Percentiles rank a stretch among this genome's conserved stretches.
These are phyloP conservation scores for Debaryomyces fabryi DNA, from an alignment of 1,139 yeast species.

Conservation along the genomic window DNA sequence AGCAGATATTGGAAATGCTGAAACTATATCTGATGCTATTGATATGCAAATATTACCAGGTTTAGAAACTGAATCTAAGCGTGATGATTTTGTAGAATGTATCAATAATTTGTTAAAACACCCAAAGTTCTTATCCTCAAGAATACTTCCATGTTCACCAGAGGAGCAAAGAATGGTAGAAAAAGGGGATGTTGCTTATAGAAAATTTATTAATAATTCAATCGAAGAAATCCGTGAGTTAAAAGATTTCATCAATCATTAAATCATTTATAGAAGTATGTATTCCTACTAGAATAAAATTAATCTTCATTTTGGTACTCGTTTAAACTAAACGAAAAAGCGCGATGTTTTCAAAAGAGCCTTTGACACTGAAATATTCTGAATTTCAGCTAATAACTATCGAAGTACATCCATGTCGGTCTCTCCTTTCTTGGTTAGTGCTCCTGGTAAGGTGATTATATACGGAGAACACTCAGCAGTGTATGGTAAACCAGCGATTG, in stretches of 20 bases:
- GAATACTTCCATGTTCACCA: slow-evolving; percentile 61
- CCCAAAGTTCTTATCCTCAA: slow-evolving; percentile 77
- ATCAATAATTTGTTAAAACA: slow-evolving; percentile 77
- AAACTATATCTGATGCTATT: slow-evolving; percentile 21
- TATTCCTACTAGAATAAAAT: not conserved
- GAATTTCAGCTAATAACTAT: not conserved
- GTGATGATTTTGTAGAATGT: slow-evolving; percentile 58
- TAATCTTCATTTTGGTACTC: not conserved
- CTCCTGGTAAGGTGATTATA: slow-evolving; percentile 95
- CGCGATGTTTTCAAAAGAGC: not conserved
- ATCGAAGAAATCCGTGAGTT: slow-evolving; percentile 59
- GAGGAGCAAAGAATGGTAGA: slow-evolving; percentile 64
- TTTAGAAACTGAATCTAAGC: slow-evolving; percentile 57
- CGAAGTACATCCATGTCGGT: slow-evolving; percentile 6
- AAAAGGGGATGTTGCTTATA: slow-evolving; percentile 42
- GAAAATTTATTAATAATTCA: slow-evolving; percentile 49
- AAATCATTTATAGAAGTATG: slow-evolving; percentile 3
- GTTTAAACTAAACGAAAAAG: not conserved
- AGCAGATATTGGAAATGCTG: slow-evolving; percentile 10
- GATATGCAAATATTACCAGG: slow-evolving; percentile 56
- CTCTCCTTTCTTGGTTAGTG: slow-evolving; percentile 73
- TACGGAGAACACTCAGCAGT: slow-evolving; percentile 99
- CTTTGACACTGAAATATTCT: not conserved
- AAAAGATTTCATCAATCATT: slow-evolving; percentile 43
- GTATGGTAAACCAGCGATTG: slow-evolving; percentile 87